Percentiles rank a stretch among this genome's conserved stretches.
phyloP scores from a whole-genome alignment of 345 rosid species.

The Stellera chamaejasme region DNA sequence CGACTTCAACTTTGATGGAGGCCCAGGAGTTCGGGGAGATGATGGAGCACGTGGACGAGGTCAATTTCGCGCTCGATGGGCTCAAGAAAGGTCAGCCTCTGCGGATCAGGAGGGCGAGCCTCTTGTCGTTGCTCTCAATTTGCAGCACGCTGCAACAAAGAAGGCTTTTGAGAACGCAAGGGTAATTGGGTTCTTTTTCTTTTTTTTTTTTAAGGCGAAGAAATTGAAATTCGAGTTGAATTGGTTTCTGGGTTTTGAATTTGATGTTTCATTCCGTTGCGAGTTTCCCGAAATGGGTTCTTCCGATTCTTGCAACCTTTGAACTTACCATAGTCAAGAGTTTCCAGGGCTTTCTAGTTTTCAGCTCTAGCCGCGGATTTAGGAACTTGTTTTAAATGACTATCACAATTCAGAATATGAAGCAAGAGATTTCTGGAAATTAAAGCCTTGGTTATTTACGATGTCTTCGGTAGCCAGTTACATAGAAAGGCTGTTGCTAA shows the following conservation, averaged over 20 bases:
- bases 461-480: too few species aligned
- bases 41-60: slow-evolving; percentile 99
- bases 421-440: too few species aligned
- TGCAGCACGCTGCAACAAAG: slow-evolving; percentile 68
- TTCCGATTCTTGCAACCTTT: too few species aligned
- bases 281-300: not conserved
- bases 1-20: slow-evolving; percentile 80
- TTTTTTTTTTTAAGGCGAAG: slow-evolving; percentile 6
- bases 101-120: slow-evolving; percentile 78
- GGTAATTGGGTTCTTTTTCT: slow-evolving; percentile 21
- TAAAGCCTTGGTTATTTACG: too few species aligned
- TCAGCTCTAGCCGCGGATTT: too few species aligned
- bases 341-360: too few species aligned
- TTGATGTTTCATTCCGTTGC: not conserved
- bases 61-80: slow-evolving; percentile 93
- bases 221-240: not conserved
- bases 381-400: too few species aligned
- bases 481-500: too few species aligned
- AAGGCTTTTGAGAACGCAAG: slow-evolving; percentile 75
- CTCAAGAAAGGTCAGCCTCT: slow-evolving; percentile 66
- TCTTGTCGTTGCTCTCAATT: slow-evolving; percentile 67
- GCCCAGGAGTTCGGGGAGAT: slow-evolving; percentile 97
- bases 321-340: too few species aligned
- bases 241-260: slow-evolving; percentile 10
- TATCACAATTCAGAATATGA: too few species aligned